Conservation (phyloP, 2,329 filamentous ascomycete species). For the Colletotrichum tanaceti region DNA sequence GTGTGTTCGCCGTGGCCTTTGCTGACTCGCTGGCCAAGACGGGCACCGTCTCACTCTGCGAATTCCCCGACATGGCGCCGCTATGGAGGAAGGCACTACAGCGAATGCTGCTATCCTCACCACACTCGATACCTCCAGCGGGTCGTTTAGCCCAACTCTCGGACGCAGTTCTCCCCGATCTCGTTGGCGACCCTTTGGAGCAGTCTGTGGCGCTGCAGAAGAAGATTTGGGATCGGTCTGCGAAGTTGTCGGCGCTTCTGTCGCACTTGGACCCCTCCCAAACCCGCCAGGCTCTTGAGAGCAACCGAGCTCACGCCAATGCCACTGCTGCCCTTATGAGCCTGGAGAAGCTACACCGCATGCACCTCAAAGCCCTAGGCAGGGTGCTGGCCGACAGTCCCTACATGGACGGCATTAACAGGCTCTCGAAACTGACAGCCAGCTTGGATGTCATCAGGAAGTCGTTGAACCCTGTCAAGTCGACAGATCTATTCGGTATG, state of each 20-base stretch:
- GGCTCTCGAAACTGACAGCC: background rate
- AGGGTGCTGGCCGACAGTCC: background rate
- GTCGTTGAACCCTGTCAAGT: background rate
- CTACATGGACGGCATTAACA: background rate
- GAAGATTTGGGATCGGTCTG: background rate
- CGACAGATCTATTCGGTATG: background rate
- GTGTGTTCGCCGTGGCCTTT: too few relatives aligned
- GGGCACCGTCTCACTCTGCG: too few relatives aligned
- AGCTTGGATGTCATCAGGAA: background rate
- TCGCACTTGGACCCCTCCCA: background rate
- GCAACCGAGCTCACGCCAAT: background rate
- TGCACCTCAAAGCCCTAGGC: background rate
- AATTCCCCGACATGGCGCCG: too few relatives aligned
- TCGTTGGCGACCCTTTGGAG: background rate
- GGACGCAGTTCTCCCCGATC: background rate
- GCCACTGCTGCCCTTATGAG: background rate
- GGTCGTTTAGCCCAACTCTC: background rate
- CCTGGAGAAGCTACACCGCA: background rate
- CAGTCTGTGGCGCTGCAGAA: background rate
- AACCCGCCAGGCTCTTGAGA: background rate
- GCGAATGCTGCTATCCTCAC: background rate
- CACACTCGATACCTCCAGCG: background rate
- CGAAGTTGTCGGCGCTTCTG: background rate
- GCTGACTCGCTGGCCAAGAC: too few relatives aligned
- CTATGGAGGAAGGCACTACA: background rate